A percentile compares a stretch with the other conserved stretches of the same genome.
phyloP scores from a whole-genome alignment of 345 rosid species.

The Aethionema arabicum region DNA sequence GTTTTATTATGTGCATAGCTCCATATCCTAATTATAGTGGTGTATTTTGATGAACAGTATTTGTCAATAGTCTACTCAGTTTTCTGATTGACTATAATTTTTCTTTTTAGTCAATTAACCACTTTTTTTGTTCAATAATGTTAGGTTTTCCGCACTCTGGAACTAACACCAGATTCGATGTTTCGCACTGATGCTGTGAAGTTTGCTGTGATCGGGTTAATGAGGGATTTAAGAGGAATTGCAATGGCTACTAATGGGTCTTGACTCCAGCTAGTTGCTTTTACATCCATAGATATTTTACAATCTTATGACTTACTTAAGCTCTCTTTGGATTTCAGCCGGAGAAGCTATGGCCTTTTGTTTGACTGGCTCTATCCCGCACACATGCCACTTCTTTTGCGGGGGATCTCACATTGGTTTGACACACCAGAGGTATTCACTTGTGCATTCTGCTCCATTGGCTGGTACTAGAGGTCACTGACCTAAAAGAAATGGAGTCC shows the following conservation, averaged over 20 bases:
- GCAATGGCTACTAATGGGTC: constrained; percentile 97
- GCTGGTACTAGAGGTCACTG: constrained; percentile 7
- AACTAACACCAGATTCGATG: constrained; percentile 79
- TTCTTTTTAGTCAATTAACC: constrained; percentile 11
- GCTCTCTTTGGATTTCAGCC: constrained; percentile 52
- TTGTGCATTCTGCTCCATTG: constrained; percentile 23
- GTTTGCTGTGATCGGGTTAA: constrained; percentile 85
- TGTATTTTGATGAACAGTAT: not conserved
- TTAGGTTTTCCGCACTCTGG: constrained; percentile 82
- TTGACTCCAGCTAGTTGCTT: constrained; percentile 24
- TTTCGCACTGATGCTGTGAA: constrained; percentile 92
- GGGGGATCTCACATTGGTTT: constrained; percentile 88
- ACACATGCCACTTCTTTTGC: constrained; percentile 93
- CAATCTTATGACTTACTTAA: constrained; percentile 15
- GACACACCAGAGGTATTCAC: constrained; percentile 92
- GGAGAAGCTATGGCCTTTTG: constrained; percentile 85
- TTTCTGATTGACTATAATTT: constrained; percentile 1
- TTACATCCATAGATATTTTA: constrained; percentile 15
- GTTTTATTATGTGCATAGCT: constrained; percentile 14
- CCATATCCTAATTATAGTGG: constrained; percentile 4
- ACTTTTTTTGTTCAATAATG: constrained; percentile 28
- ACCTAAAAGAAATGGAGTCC: constrained; percentile 17
- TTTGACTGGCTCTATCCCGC: constrained; percentile 99
- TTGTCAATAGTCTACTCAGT: not conserved
- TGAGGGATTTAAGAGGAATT: constrained; percentile 98